Evolutionary conservation across 305 asterid species (phyloP), one percentile per base, ranked within the genome.

Genomic region (Fraxinus baroniana): DNA sequence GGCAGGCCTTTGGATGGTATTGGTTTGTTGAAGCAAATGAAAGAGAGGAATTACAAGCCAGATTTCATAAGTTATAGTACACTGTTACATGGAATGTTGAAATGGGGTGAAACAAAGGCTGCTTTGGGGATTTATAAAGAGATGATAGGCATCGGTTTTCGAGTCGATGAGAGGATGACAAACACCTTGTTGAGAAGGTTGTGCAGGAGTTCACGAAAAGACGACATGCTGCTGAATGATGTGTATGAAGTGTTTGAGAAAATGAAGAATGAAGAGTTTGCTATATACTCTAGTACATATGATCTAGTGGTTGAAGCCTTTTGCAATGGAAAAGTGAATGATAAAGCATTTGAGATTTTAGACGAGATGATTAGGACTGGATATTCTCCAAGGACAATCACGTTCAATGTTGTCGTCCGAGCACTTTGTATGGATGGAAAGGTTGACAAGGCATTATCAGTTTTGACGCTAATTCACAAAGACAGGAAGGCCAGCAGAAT

Each of bases 261-360:
- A 78, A 89, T 91, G 93, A 83, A 60, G 85, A 78, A 71, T 1
- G 74, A 83, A 30, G 79, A 32, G 15, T 68, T 71, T 81, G 33
- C 68, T 78, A 75, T 91, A 28, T 76, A 84, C 36, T 88, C 87
- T 52, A 84, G 81, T 79, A 83, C 89, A 5, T 90, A 85, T 75
- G 91, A 88, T 86, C 79, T 91, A 57, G 84, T 91, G 74, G 73
- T 91, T 57, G 93, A 93, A 86, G 89, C 95, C 41, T 78, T 89
- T 2, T 90, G 92, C 86, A 86, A 57, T 30, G 91, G 90, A 24
- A 76, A 85, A 70, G 82, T 85, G 77, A 6, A 26, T 68, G 87
- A 80, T 17, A 86, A 75, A 39, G 89, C 83, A 15, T 83, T 89
- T 60, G 83, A 78, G 78, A 81, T 73, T 52, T 81, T 92, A 39